Evolutionary conservation across 352 stramenopile genomes (phyloP).

Genomic region (Hyaloperonospora arabidopsidis): DNA sequence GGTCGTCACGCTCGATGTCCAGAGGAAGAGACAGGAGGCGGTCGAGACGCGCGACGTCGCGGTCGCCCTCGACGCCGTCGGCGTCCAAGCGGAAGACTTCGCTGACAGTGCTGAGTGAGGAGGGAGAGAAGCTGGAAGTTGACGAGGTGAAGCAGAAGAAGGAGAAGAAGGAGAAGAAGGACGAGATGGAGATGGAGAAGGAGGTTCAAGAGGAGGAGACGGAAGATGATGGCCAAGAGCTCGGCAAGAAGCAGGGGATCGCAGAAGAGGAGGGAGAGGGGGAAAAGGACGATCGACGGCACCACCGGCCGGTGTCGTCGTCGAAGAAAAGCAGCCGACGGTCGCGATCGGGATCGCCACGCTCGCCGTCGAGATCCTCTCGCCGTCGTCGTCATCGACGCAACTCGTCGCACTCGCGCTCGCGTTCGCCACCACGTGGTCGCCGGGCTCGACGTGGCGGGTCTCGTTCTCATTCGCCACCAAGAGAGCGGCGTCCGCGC

Average conservation of each 20-base stretch:
- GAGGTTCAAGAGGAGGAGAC: conserved; percentile 11
- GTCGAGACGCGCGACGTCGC: conserved; percentile 14
- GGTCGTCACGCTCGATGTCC: conserved; percentile 21
- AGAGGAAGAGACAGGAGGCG: conserved; percentile 16
- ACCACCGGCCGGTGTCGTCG: conserved; percentile 3
- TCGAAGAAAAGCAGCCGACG: conserved; percentile 46
- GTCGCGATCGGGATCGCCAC: conserved; percentile 44
- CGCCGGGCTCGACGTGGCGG: conserved; percentile 29
- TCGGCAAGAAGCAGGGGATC: conserved; percentile 6
- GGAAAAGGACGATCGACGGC: conserved; percentile 11
- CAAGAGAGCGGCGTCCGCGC: conserved; percentile 18
- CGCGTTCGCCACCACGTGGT: conserved; percentile 38
- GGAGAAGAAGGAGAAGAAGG: conserved; percentile 15
- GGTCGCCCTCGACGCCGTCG: conserved; percentile 16
- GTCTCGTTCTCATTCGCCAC: conserved; percentile 37
- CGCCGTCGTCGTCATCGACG: conserved; percentile 37
- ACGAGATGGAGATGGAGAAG: conserved; percentile 16
- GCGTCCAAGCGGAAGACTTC: conserved; percentile 13
- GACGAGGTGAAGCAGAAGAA: conserved; percentile 3
- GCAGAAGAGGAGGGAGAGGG: conserved; percentile 17
- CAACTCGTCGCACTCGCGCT: conserved; percentile 40
- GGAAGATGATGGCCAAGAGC: conserved; percentile 15
- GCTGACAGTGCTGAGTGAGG: neutral
- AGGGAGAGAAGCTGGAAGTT: conserved; percentile 4
- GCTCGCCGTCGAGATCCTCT: conserved; percentile 49